Percentiles rank a stretch among this genome's conserved stretches.
Evolutionary conservation across 306 rosid genomes (phyloP).

Genomic region (Medicago arabica): DNA sequence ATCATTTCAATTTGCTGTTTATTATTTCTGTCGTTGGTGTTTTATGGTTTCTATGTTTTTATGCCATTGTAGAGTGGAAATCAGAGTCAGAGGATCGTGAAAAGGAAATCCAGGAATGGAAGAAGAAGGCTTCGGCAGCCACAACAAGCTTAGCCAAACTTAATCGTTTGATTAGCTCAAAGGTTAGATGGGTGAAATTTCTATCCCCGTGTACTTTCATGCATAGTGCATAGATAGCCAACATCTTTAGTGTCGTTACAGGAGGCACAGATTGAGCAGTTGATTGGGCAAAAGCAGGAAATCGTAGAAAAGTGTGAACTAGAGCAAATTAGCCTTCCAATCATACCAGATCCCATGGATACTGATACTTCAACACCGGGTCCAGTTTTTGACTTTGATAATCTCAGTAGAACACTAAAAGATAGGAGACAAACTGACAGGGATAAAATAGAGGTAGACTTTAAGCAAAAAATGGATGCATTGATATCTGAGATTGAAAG

Average conservation of each 20-base stretch:
- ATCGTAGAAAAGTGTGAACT: conserved; percentile 87
- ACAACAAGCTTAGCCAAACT: conserved; percentile 87
- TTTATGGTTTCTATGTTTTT: conserved; percentile 34
- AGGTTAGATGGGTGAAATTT: conserved; percentile 57
- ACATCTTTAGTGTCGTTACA: conserved; percentile 48
- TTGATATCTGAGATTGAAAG: conserved; percentile 82
- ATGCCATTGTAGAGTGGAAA: conserved; percentile 72
- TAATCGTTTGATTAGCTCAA: conserved; percentile 84
- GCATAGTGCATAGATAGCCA: conserved; percentile 40
- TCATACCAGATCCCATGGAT: conserved; percentile 84
- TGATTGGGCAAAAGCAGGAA: conserved; percentile 77
- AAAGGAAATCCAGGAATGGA: conserved; percentile 96
- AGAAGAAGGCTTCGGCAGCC: conserved; percentile 81
- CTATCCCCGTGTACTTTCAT: conserved; percentile 18
- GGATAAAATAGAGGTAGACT: conserved; percentile 78
- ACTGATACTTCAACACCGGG: conserved; percentile 66
- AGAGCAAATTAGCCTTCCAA: conserved; percentile 81
- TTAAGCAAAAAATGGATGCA: conserved; percentile 79
- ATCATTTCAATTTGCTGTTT: conserved; percentile 22
- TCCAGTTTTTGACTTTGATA: conserved; percentile 73
- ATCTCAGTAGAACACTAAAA: conserved; percentile 70
- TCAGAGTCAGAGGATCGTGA: conserved; percentile 91
- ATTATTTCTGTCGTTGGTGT: conserved; percentile 6
- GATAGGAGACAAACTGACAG: conserved; percentile 70
- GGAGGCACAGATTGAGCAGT: conserved; percentile 86